A percentile compares a stretch with the other conserved stretches of the same genome.
Conservation (phyloP, 2,329 filamentous ascomycete genomes). For the Diaporthe sp. region DNA sequence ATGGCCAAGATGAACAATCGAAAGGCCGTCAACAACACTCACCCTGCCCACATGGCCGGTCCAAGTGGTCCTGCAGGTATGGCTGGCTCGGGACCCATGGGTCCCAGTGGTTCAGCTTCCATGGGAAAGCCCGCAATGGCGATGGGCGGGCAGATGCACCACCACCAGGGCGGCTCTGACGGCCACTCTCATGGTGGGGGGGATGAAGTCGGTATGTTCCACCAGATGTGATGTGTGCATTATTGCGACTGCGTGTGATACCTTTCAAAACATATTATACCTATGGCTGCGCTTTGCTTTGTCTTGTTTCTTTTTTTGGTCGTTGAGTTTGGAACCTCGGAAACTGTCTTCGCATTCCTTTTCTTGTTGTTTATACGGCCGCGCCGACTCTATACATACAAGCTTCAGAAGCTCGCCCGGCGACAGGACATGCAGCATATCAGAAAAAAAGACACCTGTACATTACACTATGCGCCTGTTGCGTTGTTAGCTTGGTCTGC, state of each 20-base stretch:
- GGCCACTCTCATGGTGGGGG: slow-evolving; percentile 75
- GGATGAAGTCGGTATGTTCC: slow-evolving; percentile 98
- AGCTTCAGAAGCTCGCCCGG: slow-evolving; percentile 51
- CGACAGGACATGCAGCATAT: slow-evolving; percentile 58
- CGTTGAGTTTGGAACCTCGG: slow-evolving; percentile 47
- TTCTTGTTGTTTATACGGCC: slow-evolving; percentile 52
- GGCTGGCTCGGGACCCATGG: slow-evolving; percentile 75
- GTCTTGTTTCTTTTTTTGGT: slow-evolving; percentile 46
- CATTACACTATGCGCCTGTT: slow-evolving; percentile 63
- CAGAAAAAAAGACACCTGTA: slow-evolving; percentile 59
- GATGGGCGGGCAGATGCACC: slow-evolving; percentile 79
- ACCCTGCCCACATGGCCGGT: slow-evolving; percentile 66
- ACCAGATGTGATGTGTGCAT: slow-evolving; percentile 82
- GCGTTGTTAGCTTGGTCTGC: slow-evolving; percentile 58
- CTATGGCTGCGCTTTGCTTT: slow-evolving; percentile 48
- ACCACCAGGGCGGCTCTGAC: slow-evolving; percentile 80
- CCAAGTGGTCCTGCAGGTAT: slow-evolving; percentile 76
- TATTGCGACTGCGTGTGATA: slow-evolving; percentile 53
- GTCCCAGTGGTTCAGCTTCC: slow-evolving; percentile 64
- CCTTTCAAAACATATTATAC: slow-evolving; percentile 49
- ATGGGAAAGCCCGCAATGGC: slow-evolving; percentile 77
- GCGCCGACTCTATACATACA: slow-evolving; percentile 43
- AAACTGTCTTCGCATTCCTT: slow-evolving; percentile 42
- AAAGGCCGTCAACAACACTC: slow-evolving; percentile 76
- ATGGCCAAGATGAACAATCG: slow-evolving; percentile 97